Conservation (phyloP, 2,329 filamentous ascomycete species). For the Chalara sp. region DNA sequence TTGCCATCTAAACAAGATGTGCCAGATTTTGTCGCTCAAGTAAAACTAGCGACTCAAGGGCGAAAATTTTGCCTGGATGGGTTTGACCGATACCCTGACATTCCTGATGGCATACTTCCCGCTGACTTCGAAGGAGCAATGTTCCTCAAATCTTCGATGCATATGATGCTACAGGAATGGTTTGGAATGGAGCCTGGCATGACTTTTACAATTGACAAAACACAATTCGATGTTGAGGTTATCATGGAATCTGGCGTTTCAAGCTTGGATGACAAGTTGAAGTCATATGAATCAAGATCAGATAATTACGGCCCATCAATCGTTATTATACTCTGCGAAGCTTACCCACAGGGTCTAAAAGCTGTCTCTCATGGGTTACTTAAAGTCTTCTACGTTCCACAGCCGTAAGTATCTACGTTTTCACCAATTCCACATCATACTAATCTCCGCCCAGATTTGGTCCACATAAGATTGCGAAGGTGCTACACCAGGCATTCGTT, state of each 20-base stretch:
- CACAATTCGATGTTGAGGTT: slow-evolving; percentile 17
- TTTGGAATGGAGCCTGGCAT: slow-evolving; percentile 18
- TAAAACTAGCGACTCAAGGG: slow-evolving; percentile 11
- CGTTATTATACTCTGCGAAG: slow-evolving; percentile 19
- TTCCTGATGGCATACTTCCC: slow-evolving; percentile 26
- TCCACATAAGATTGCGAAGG: slow-evolving; percentile 23
- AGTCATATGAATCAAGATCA: slow-evolving; percentile 8
- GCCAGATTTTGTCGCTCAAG: slow-evolving; percentile 3
- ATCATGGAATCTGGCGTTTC: slow-evolving; percentile 22
- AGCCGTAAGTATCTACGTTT: slow-evolving; percentile 17
- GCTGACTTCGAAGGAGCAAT: slow-evolving; percentile 20
- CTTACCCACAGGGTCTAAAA: slow-evolving; percentile 15
- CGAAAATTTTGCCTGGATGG: slow-evolving; percentile 17
- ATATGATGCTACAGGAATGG: slow-evolving; percentile 17
- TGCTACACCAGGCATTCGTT: slow-evolving; percentile 18
- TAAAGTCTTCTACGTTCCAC: slow-evolving; percentile 21
- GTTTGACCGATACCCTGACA: slow-evolving; percentile 24
- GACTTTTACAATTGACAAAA: neutral
- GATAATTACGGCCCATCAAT: slow-evolving; percentile 9
- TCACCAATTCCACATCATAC: neutral
- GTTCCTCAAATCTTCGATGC: slow-evolving; percentile 17
- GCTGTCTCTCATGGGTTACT: slow-evolving; percentile 15
- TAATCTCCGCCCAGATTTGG: slow-evolving; percentile 16
- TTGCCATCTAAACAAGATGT: neutral
- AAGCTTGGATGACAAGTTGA: neutral